Evolutionary conservation across 2,329 filamentous ascomycete species (phyloP).

Genomic region (Aaosphaeria arxii): DNA sequence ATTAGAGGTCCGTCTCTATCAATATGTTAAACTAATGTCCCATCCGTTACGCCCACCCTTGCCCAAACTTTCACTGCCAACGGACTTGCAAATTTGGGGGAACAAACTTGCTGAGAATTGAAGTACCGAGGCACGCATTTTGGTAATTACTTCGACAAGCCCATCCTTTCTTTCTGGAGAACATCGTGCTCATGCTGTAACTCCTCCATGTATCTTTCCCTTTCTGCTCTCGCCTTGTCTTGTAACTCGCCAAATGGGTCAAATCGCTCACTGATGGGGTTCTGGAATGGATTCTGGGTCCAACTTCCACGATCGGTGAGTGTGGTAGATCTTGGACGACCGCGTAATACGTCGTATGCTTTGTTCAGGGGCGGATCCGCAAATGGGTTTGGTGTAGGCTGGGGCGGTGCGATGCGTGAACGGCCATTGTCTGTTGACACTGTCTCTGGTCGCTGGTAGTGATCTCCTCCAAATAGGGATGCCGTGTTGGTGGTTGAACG

Average conservation of each 20-base stretch:
- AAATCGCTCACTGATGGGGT: constrained; percentile 33
- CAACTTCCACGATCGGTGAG: constrained; percentile 33
- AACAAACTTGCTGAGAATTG: too few relatives aligned
- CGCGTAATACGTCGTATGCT: constrained; percentile 32
- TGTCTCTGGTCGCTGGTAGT: constrained; percentile 30
- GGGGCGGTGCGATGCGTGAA: constrained; percentile 16
- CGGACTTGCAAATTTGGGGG: too few relatives aligned
- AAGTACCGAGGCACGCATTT: constrained; percentile 3
- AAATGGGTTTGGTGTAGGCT: constrained; percentile 34
- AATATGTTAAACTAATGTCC: too few relatives aligned
- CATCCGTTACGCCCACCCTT: too few relatives aligned
- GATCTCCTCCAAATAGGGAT: constrained; percentile 22
- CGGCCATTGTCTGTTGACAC: constrained; percentile 22
- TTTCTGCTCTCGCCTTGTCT: constrained; percentile 26
- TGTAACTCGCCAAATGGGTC: constrained; percentile 37
- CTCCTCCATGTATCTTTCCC: constrained; percentile 22
- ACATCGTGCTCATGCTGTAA: constrained; percentile 18
- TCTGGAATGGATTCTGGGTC: constrained; percentile 32
- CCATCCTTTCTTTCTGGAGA: constrained; percentile 27
- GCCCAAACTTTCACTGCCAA: too few relatives aligned
- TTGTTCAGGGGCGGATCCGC: constrained; percentile 34
- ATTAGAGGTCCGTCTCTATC: too few relatives aligned
- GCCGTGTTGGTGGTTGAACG: constrained; percentile 19
- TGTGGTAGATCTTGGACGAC: constrained; percentile 30
- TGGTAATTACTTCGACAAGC: constrained; percentile 4